phyloP scores from a whole-genome alignment of 148 eudicot genomes.

The Silene conica region DNA sequence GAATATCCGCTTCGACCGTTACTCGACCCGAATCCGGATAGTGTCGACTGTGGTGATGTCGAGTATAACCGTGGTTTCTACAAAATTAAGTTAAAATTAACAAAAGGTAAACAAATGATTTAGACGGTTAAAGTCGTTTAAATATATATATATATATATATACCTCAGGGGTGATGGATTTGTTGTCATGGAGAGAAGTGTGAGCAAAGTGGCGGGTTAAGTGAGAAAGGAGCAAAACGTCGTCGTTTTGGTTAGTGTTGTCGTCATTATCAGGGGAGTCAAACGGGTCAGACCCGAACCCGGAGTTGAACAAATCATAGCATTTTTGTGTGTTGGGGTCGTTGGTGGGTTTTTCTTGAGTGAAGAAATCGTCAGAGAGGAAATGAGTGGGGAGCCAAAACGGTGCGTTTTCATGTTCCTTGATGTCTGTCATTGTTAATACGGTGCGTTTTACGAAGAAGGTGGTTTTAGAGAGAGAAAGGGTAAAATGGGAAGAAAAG shows the following conservation, averaged over 20 bases:
- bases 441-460: not conserved
- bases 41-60: conserved; percentile 62
- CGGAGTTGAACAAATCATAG: conserved; percentile 12
- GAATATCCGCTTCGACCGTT: conserved; percentile 22
- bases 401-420: conserved; percentile 23
- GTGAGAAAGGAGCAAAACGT: conserved; percentile 31
- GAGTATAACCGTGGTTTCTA: conserved; percentile 37
- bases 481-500: no score
- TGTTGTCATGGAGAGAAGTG: conserved; percentile 27
- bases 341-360: not conserved
- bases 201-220: conserved; percentile 45
- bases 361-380: conserved; percentile 41
- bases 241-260: conserved; percentile 40
- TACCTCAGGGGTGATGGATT: conserved; percentile 22
- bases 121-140: no score
- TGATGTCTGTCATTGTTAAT: not conserved
- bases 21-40: conserved; percentile 29
- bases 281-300: conserved; percentile 24
- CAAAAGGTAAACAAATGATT: no score
- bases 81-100: no score
- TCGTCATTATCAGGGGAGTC: conserved; percentile 45
- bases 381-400: conserved; percentile 71
- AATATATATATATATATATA: no score
- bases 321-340: not conserved
- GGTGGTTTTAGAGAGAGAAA: not conserved